Conservation (phyloP, 225 moss, liverwort and hornwort species). For the Asterella californica region DNA sequence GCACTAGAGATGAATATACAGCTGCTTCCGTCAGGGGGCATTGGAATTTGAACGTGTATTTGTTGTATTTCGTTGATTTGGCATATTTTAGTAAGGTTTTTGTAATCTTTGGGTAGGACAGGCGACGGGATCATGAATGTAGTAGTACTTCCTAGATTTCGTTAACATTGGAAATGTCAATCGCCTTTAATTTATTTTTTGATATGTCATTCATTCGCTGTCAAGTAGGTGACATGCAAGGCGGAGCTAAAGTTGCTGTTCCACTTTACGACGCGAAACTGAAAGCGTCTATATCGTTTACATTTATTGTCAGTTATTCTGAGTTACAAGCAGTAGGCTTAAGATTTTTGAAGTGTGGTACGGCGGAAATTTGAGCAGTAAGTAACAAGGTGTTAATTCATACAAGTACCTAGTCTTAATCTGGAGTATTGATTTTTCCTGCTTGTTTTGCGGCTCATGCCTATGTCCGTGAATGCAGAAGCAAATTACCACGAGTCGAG, state of each 20-base stretch:
- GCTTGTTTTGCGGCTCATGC: neutral
- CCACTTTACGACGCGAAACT: too few relatives aligned
- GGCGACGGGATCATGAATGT: neutral
- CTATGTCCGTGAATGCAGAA: conserved; percentile 15
- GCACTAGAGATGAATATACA: neutral
- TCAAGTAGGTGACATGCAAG: neutral
- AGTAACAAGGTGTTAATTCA: neutral
- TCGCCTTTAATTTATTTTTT: neutral
- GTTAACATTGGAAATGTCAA: neutral
- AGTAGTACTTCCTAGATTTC: neutral
- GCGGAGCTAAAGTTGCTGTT: too few relatives aligned
- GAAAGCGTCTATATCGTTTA: neutral
- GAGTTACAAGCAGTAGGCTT: neutral
- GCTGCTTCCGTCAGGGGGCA: neutral
- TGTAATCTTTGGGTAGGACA: neutral
- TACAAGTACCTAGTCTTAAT: neutral
- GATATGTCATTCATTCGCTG: neutral
- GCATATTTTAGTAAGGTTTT: too few relatives aligned
- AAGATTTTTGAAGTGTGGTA: neutral
- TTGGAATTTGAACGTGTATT: neutral
- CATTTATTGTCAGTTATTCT: neutral
- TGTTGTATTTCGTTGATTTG: neutral
- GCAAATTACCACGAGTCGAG: neutral
- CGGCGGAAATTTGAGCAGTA: neutral
- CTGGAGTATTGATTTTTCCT: neutral